Evolutionary conservation across 2,329 filamentous ascomycete genomes (phyloP), one percentile per base, ranked within the genome.

Genomic region (Talaromyces funiculosus): DNA sequence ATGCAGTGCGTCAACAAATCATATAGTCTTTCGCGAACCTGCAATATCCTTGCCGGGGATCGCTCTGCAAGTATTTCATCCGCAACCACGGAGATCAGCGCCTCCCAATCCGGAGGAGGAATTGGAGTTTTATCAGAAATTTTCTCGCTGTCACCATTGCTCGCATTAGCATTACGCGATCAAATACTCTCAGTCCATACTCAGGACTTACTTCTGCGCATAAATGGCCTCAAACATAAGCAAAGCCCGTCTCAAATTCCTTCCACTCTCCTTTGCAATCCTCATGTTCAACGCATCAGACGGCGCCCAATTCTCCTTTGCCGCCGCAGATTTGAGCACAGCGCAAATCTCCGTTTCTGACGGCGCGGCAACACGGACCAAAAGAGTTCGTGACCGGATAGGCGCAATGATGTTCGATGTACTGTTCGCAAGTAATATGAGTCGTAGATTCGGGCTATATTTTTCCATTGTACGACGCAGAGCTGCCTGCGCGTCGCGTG

Each of bases 391-490:
- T 69, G 90, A 95, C 65, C 93, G 85, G 72, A 99, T 99, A 0
- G 94, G 94, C n/a, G 94, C 93, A 74, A 99, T 99, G 69, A 99
- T 99, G 71, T 97, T 97, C 65, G 92, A 92, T 22, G 94, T 99
- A 66, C 90, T 96, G 73, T 97, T 97, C 53, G 94, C 94, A 62
- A 99, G 79, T 62, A 99, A 79, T 53, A 99, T 97, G 67, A 99
- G 77, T 22, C 94, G 84, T 71, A 99, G 71, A 73, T 99, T 99
- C 14, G 93, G 92, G 69, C 90, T 95, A 81, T 99, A 99, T 77
- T 99, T 99, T 78, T 99, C 94, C 94, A 99, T 99, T 0, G 94
- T 99, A 64, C 94, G 83, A 74, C 94, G 86, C 71, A 99, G 79
- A 33, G 95, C 95, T 0, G 95, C 94, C 77, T 99, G 94, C 3